Evolutionary conservation across 352 stramenopile genomes (phyloP), one percentile per base, ranked within the genome.

Genomic region (Phytophthora melonis): DNA sequence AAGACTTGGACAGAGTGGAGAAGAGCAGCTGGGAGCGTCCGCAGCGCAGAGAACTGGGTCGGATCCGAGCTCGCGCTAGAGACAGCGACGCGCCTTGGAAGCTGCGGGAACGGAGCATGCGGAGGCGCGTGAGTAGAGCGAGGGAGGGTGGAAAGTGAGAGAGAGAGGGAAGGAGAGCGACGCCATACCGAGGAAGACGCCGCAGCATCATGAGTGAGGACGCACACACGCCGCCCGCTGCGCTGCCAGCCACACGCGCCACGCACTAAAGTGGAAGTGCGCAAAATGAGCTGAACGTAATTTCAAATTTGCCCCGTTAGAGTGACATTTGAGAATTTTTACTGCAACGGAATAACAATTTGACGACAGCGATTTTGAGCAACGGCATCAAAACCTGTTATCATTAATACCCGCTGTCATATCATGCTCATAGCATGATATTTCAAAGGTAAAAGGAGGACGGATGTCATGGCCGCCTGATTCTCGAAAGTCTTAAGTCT

Each of bases 181-280:
- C 36, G 7, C 3, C 23, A n/a, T 56, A 78, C 75, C 70, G 66
- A 74, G 71, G 63, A 58, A 81, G 61, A 59, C 74, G 74, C 18
- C 68, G 71, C 47, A 77, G 56, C 71, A 79, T 81, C 32, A 9
- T 19, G 53, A 60, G 39, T 47, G 11, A 9, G 39, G 39, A n/a
- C 39, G n/a, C 39, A 14, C 39, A 36, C 30, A 36, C 30, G 30
- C 30, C 30, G 43, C 36, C 36, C 13, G 13, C 36, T 43, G 36
- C 16, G 68, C 43, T 57, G 53, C 11, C 25, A 58, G 43, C 59
- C 43, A 49, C 66, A 58, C 49, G 59, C 49, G 41, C 52, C 58
- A 59, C 60, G 55, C 59, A 47, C 23, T 63, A 21, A 58, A 25
- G 21, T 27, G 43, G 16, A 52, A 52, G 43, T 52, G n/a, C 19